Evolutionary conservation across 192 early-diverging fungal species (phyloP).

Genomic region (Podila verticillata): DNA sequence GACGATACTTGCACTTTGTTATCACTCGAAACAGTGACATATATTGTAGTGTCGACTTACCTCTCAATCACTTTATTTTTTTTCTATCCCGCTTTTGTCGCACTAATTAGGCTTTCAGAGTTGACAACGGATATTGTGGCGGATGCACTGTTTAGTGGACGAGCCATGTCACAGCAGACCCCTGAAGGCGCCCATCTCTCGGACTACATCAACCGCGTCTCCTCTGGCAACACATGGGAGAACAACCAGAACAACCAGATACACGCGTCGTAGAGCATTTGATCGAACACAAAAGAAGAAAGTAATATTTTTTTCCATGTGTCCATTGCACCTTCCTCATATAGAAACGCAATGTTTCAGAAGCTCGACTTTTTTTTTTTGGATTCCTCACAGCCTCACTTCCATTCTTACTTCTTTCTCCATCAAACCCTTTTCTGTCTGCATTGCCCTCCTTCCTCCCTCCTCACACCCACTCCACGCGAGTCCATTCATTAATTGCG

Average conservation of each 20-base stretch:
- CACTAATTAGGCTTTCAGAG: slow-evolving; percentile 48
- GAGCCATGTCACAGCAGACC: slow-evolving; percentile 48
- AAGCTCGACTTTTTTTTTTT: background rate
- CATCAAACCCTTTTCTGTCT: too few relatives aligned
- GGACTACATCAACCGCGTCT: slow-evolving; percentile 39
- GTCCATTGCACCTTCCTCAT: background rate
- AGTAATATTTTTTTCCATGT: background rate
- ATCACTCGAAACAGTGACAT: background rate
- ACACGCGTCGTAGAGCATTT: background rate
- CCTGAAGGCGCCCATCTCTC: slow-evolving; percentile 40
- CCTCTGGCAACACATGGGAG: slow-evolving; percentile 25
- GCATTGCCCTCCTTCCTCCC: too few relatives aligned
- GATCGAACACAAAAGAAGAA: background rate
- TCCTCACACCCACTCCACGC: too few relatives aligned
- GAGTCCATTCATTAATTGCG: too few relatives aligned
- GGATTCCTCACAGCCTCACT: background rate
- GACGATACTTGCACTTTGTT: too few relatives aligned
- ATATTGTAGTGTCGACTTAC: too few relatives aligned
- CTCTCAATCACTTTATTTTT: background rate
- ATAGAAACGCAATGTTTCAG: background rate
- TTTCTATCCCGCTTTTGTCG: background rate
- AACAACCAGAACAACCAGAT: slow-evolving; percentile 6
- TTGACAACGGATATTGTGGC: slow-evolving; percentile 57
- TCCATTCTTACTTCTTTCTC: too few relatives aligned
- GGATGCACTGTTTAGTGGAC: slow-evolving; percentile 53